phyloP scores from a whole-genome alignment of 805 yeast genomes.

The Cyberlindnera mississippiensis region DNA sequence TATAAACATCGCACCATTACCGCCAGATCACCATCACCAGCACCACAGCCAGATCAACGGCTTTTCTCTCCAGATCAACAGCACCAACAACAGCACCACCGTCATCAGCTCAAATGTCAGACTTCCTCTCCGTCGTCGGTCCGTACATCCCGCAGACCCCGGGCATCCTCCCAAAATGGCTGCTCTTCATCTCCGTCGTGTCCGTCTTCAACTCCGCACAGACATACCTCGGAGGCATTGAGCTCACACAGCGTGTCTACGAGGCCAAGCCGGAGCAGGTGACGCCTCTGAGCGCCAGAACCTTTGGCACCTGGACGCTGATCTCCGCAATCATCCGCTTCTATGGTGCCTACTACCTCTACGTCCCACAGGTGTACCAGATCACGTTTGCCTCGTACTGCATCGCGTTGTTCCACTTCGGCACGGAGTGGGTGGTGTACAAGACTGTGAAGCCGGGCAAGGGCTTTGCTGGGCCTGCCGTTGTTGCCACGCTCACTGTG shows the following conservation, averaged over 20 bases:
- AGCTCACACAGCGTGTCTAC: constrained; percentile 78
- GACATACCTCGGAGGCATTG: constrained; percentile 71
- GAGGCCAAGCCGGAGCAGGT: constrained; percentile 58
- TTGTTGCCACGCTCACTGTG: constrained; percentile 71
- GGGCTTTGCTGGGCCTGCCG: constrained; percentile 85
- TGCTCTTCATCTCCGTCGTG: constrained; percentile 79
- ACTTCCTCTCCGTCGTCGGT: constrained; percentile 32
- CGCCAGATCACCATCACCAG: too few relatives aligned
- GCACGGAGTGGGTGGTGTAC: constrained; percentile 75
- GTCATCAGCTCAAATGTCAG: constrained; percentile 25
- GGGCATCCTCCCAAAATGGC: constrained; percentile 73
- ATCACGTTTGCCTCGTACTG: constrained; percentile 75
- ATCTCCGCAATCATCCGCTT: constrained; percentile 79
- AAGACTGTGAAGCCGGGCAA: constrained; percentile 80
- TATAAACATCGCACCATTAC: neutral
- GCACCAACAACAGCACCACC: neutral
- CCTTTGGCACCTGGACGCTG: constrained; percentile 98
- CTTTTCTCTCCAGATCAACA: too few relatives aligned
- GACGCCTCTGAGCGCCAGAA: constrained; percentile 77
- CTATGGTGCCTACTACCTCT: constrained; percentile 78
- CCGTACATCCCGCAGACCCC: constrained; percentile 39
- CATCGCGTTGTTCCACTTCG: constrained; percentile 82
- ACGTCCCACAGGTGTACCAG: constrained; percentile 67
- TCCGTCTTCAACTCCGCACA: constrained; percentile 88
- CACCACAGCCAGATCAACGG: too few relatives aligned